A percentile compares a stretch with the other conserved stretches of the same genome.
Evolutionary conservation across 176 grass and related monocot genomes (phyloP).

Genomic region (Zoysia japonica): DNA sequence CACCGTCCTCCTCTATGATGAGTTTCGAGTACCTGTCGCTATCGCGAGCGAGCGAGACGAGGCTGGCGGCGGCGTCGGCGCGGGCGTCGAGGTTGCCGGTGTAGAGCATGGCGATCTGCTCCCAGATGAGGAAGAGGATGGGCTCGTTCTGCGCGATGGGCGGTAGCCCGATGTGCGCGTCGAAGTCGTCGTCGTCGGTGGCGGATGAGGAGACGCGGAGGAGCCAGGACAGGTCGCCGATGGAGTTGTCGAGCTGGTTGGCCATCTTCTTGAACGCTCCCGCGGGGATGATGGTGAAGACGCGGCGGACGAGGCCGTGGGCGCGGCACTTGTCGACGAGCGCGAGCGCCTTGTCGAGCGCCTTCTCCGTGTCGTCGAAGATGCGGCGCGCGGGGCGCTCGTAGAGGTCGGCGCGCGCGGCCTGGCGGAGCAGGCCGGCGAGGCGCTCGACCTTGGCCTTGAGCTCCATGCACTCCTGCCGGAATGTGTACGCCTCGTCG

Average conservation of each 20-base stretch:
- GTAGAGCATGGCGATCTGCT: constrained; percentile 92
- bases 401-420: constrained; percentile 74
- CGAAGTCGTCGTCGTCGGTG: constrained; percentile 64
- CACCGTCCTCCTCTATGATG: constrained; percentile 95
- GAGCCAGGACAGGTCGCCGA: constrained; percentile 92
- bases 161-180: constrained; percentile 75
- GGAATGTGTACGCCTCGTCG: constrained; percentile 61
- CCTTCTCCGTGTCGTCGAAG: constrained; percentile 88
- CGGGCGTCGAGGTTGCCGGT: constrained; percentile 82
- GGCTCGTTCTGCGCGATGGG: constrained; percentile 99
- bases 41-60: constrained; percentile 90
- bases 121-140: constrained; percentile 99
- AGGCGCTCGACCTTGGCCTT: constrained; percentile 75
- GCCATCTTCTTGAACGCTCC: constrained; percentile 83
- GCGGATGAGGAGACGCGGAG: constrained; percentile 76
- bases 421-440: constrained; percentile 61
- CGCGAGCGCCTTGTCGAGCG: constrained; percentile 78
- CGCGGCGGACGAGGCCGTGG: constrained; percentile 66
- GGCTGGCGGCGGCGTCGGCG: constrained; percentile 82
- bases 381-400: constrained; percentile 80
- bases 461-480: constrained; percentile 77
- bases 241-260: constrained; percentile 88
- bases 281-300: constrained; percentile 91
- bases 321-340: constrained; percentile 85
- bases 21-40: constrained; percentile 86